Conservation (phyloP, 345 rosid species). For the Microcos paniculata region DNA sequence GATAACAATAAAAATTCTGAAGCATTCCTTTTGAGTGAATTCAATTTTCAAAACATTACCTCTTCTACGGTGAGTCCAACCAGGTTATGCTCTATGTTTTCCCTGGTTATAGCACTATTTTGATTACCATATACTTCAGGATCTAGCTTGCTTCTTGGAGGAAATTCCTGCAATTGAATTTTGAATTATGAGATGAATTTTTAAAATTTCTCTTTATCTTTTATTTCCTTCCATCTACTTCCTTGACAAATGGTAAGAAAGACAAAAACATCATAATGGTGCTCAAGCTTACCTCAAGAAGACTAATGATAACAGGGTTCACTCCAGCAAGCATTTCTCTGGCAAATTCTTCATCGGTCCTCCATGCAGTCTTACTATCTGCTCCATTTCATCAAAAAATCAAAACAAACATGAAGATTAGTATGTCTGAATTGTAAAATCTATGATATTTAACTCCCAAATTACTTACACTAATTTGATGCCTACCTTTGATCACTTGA, state of each 20-base stretch:
- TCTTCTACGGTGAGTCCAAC: slow-evolving; percentile 48
- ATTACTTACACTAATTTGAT: no score
- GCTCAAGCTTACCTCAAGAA: slow-evolving; percentile 43
- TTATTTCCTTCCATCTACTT: no score
- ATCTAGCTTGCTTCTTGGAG: slow-evolving; percentile 67
- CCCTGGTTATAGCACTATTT: slow-evolving; percentile 44
- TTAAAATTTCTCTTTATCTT: not conserved
- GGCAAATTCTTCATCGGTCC: slow-evolving; percentile 72
- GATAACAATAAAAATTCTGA: no score
- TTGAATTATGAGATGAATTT: not conserved
- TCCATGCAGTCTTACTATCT: slow-evolving; percentile 67
- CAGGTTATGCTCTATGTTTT: slow-evolving; percentile 42
- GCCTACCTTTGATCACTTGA: slow-evolving; percentile 60
- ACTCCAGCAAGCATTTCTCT: slow-evolving; percentile 88
- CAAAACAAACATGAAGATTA: not conserved
- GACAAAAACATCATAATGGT: not conserved
- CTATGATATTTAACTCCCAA: no score
- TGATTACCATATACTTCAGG: slow-evolving; percentile 45
- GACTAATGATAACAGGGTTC: slow-evolving; percentile 58
- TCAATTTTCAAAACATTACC: slow-evolving; percentile 29
- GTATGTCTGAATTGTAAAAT: not conserved
- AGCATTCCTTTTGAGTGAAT: not conserved
- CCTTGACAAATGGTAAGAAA: not conserved
- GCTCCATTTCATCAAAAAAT: slow-evolving; percentile 11
- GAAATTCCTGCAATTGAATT: slow-evolving; percentile 58